Percentiles rank a stretch among this genome's conserved stretches.
Conservation (phyloP, 331 rosid species). For the Rosa hybrid region DNA sequence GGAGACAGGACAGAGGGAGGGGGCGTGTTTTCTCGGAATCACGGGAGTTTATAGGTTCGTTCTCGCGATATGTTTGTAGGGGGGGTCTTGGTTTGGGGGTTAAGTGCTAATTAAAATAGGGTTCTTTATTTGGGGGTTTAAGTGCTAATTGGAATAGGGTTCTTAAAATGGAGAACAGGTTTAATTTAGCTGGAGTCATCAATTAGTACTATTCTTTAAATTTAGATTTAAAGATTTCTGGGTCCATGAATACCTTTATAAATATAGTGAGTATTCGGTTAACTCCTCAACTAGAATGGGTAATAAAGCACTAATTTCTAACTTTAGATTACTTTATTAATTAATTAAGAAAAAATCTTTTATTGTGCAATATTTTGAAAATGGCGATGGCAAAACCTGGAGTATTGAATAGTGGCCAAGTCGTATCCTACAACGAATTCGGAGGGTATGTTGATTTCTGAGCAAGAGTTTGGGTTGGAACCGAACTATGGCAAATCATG, state of each 20-base stretch:
- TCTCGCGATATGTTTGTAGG: not conserved
- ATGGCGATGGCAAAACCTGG: too few species aligned
- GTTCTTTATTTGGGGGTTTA: not conserved
- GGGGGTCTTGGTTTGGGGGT: constrained; percentile 5
- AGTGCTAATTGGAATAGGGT: not conserved
- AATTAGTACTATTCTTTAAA: not conserved
- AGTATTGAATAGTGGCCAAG: too few species aligned
- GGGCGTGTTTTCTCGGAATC: not conserved
- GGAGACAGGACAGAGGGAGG: not conserved
- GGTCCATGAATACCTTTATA: not conserved
- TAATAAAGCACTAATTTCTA: too few species aligned
- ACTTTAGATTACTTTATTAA: too few species aligned
- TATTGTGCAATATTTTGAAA: too few species aligned
- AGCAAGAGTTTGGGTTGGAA: too few species aligned
- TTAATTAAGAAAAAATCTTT: too few species aligned
- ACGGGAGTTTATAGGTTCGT: not conserved
- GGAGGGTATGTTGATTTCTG: too few species aligned
- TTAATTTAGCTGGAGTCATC: constrained; percentile 8
- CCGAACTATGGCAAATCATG: too few species aligned
- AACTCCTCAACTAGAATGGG: not conserved
- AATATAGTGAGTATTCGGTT: not conserved
- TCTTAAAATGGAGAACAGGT: not conserved
- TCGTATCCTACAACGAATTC: too few species aligned
- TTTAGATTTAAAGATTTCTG: not conserved
- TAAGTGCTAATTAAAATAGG: not conserved